phyloP scores from a whole-genome alignment of 176 grass and related monocot genomes.

The Aegilops longissima region DNA sequence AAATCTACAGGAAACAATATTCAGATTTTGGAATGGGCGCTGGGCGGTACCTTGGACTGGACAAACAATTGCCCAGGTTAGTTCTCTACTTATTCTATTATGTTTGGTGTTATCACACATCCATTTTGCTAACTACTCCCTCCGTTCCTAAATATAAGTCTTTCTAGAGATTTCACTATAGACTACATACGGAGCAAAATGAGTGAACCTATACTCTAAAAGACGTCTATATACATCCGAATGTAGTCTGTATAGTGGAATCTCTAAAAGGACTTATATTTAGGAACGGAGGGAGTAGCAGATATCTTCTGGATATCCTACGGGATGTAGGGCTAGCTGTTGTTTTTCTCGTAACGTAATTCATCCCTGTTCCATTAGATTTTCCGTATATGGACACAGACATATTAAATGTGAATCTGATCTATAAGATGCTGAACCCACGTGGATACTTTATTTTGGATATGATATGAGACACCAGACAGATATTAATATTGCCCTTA shows the following conservation, averaged over 20 bases:
- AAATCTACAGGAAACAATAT: constrained; percentile 36
- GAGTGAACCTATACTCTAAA: no score
- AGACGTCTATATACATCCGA: no score
- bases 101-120: background rate
- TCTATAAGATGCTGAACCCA: background rate
- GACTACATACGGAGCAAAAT: no score
- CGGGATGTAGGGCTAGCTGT: background rate
- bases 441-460: background rate
- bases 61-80: constrained; percentile 82
- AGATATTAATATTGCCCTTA: background rate
- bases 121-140: background rate
- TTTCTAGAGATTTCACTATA: no score
- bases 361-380: background rate
- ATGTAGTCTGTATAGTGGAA: no score
- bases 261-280: no score
- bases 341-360: background rate
- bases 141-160: no score
- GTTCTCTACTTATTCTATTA: constrained; percentile 21
- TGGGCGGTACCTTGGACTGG: constrained; percentile 83
- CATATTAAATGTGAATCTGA: background rate
- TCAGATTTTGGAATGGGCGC: constrained; percentile 41
- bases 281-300: background rate
- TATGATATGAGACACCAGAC: background rate
- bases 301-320: background rate
- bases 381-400: background rate